Evolutionary conservation across 192 early-diverging fungal genomes (phyloP).

Genomic region (Phycomyces blakesleeanus): DNA sequence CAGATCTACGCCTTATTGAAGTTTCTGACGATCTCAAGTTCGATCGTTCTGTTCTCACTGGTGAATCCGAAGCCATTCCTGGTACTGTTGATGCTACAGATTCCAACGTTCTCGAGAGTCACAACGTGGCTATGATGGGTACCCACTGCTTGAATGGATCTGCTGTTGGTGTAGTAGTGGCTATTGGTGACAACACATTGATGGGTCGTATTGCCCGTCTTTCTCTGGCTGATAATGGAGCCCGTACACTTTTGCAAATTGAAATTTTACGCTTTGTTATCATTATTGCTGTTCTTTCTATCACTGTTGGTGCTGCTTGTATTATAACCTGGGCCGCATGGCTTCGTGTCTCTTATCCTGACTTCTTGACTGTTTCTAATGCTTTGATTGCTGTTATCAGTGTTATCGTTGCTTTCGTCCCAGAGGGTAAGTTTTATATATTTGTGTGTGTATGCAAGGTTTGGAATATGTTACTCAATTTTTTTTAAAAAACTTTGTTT

Average conservation of each 20-base stretch:
- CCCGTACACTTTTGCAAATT: slow-evolving; percentile 52
- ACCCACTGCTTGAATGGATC: slow-evolving; percentile 67
- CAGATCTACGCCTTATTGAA: slow-evolving; percentile 69
- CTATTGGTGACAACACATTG: slow-evolving; percentile 72
- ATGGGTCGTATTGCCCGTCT: slow-evolving; percentile 74
- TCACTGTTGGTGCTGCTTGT: slow-evolving; percentile 44
- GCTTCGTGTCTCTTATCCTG: slow-evolving; percentile 53
- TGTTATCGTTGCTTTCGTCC: slow-evolving; percentile 73
- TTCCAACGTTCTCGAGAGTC: slow-evolving; percentile 71
- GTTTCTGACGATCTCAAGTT: slow-evolving; percentile 66
- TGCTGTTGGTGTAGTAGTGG: slow-evolving; percentile 69
- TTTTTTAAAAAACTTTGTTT: background rate
- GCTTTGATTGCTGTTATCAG: slow-evolving; percentile 52
- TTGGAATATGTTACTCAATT: background rate
- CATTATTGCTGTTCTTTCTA: slow-evolving; percentile 57
- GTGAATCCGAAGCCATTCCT: slow-evolving; percentile 64
- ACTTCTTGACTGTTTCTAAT: slow-evolving; percentile 45
- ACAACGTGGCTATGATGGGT: slow-evolving; percentile 79
- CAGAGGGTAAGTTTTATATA: slow-evolving; percentile 51
- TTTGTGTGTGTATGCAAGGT: background rate
- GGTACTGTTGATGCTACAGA: slow-evolving; percentile 62
- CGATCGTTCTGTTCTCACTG: slow-evolving; percentile 79
- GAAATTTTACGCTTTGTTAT: slow-evolving; percentile 66
- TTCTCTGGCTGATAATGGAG: slow-evolving; percentile 35
- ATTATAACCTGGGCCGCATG: slow-evolving; percentile 46